Evolutionary conservation across 306 rosid genomes (phyloP).

Genomic region (Dalbergia cochinchinensis): DNA sequence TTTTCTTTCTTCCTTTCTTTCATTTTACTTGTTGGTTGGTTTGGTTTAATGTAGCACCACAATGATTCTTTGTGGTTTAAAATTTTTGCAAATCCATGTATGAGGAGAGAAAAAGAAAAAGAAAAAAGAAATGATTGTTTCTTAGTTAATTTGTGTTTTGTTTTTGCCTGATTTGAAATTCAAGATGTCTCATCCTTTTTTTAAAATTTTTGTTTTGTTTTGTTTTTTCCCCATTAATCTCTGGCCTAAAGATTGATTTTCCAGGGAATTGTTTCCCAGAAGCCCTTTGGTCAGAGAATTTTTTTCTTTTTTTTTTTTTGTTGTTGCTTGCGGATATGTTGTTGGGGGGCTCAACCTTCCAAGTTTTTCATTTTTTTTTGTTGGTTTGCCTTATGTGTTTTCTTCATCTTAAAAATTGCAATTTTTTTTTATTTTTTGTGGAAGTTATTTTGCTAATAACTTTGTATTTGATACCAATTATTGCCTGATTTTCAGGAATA

Average conservation of each 20-base stretch:
- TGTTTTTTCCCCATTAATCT: background rate
- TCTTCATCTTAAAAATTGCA: background rate
- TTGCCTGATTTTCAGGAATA: constrained; percentile 78
- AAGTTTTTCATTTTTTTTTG: background rate
- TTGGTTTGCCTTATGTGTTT: background rate
- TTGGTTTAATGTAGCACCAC: constrained; percentile 21
- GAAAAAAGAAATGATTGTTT: background rate
- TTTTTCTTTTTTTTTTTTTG: constrained; percentile 15
- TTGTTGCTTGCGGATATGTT: constrained; percentile 35
- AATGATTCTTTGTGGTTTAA: background rate
- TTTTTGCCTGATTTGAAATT: constrained; percentile 35
- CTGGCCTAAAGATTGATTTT: constrained; percentile 31
- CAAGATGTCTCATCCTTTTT: background rate
- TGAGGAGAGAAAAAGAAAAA: background rate
- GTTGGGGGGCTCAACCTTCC: constrained; percentile 17
- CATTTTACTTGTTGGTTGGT: background rate
- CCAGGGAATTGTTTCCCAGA: constrained; percentile 29
- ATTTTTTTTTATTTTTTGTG: background rate
- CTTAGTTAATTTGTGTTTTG: constrained; percentile 23
- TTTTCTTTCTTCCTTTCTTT: constrained; percentile 18
- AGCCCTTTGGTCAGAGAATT: background rate
- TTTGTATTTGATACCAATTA: background rate
- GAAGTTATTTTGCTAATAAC: background rate
- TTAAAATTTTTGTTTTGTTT: background rate
- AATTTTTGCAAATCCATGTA: constrained; percentile 21